phyloP scores from a whole-genome alignment of 1,284 basidiomycete genomes.

The Tilletia setariae region DNA sequence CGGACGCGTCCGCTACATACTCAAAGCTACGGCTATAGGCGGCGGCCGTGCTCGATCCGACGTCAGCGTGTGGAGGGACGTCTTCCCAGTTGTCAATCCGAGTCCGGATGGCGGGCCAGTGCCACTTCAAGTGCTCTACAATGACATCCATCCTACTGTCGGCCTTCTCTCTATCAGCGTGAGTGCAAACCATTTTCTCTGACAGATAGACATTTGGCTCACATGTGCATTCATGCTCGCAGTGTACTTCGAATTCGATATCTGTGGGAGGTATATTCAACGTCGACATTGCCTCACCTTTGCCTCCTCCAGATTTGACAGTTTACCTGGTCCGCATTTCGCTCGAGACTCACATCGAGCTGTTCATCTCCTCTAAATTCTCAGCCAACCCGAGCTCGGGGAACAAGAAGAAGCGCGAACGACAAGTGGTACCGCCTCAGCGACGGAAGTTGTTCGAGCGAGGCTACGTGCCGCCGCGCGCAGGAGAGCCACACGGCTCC shows the following conservation, averaged over 20 bases:
- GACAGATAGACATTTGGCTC: not conserved
- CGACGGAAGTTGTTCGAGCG: conserved; percentile 51
- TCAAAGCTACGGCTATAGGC: conserved; percentile 52
- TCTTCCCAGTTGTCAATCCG: conserved; percentile 53
- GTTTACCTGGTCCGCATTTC: conserved; percentile 52
- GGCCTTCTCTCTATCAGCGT: conserved; percentile 47
- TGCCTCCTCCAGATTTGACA: conserved; percentile 45
- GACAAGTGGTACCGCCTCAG: conserved; percentile 44
- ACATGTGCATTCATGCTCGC: not conserved
- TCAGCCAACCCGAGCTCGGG: not conserved
- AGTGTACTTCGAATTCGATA: conserved; percentile 52
- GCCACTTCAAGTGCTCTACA: conserved; percentile 51
- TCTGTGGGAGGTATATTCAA: conserved; percentile 53
- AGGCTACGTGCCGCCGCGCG: conserved; percentile 46
- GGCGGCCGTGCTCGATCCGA: conserved; percentile 48
- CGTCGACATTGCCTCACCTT: conserved; percentile 52
- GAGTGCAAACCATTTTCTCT: not conserved
- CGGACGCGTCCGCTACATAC: conserved; percentile 48
- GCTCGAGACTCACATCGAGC: conserved; percentile 50
- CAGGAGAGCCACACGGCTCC: conserved; percentile 35
- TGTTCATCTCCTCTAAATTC: conserved; percentile 40
- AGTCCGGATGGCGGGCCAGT: conserved; percentile 48
- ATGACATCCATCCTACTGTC: conserved; percentile 52
- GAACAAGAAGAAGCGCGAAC: conserved; percentile 7
- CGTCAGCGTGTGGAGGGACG: conserved; percentile 49